These are phyloP conservation scores for Boletus subcaerulescens DNA, from an alignment of 768 basidiomycete genomes.

Conservation along the genomic window DNA sequence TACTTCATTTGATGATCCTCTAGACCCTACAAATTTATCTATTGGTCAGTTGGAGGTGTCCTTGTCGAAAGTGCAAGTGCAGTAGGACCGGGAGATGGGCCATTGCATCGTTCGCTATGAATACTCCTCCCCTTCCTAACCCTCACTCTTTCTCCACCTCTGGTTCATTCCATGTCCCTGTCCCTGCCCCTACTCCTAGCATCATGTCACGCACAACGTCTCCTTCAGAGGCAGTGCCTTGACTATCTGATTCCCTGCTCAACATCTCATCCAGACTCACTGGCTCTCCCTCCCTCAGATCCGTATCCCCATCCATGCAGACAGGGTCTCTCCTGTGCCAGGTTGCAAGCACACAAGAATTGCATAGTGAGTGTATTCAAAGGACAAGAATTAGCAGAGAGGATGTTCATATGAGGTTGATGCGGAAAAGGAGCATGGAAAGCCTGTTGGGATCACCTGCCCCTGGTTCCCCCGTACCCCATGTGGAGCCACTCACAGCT, in stretches of 20 bases:
- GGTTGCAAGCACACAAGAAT: conserved; percentile 18
- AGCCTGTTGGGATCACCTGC: conserved; percentile 35
- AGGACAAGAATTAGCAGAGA: conserved; percentile 52
- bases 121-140: conserved; percentile 26
- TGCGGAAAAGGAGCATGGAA: conserved; percentile 43
- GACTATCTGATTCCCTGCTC: conserved; percentile 24
- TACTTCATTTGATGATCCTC: conserved; percentile 28
- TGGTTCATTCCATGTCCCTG: conserved; percentile 11
- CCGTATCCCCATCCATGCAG: conserved; percentile 20
- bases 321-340: conserved; percentile 30
- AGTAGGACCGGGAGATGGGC: too few relatives aligned
- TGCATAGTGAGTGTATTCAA: conserved; percentile 17
- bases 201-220: conserved; percentile 8
- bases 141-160: conserved; percentile 18
- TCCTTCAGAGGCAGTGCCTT: conserved; percentile 9
- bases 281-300: conserved; percentile 18
- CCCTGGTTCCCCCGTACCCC: conserved; percentile 8
- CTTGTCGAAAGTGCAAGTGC: conserved; percentile 17
- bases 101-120: conserved; percentile 20
- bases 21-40: conserved; percentile 32
- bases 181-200: neutral
- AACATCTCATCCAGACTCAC: conserved; percentile 13
- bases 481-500: neutral
- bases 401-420: conserved; percentile 48
- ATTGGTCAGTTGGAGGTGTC: conserved; percentile 38